These are phyloP conservation scores for Lizanozyma gosingica DNA, from an alignment of 1,139 yeast species.

Conservation along the genomic window DNA sequence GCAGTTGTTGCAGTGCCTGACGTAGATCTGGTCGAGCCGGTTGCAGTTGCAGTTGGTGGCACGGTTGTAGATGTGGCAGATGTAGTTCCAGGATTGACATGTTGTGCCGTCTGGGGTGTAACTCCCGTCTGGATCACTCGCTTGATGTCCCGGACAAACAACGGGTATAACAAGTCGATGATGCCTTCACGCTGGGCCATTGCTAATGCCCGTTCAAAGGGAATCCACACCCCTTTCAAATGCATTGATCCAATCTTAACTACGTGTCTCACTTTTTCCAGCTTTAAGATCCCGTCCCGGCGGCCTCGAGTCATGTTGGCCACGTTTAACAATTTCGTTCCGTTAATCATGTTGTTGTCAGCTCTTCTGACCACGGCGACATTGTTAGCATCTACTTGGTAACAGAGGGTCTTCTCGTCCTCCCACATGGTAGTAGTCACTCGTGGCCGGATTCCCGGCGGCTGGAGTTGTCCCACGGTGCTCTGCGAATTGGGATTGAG, in stretches of 20 bases:
- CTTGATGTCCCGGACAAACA: constrained; percentile 82
- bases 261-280: constrained; percentile 83
- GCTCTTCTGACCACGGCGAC: constrained; percentile 90
- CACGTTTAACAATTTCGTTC: constrained; percentile 84
- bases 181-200: constrained; percentile 89
- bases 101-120: constrained; percentile 19
- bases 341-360: constrained; percentile 89
- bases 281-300: constrained; percentile 86
- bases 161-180: constrained; percentile 76
- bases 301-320: constrained; percentile 96
- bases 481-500: constrained; percentile 15
- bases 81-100: constrained; percentile 8
- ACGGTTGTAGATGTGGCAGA: constrained; percentile 5
- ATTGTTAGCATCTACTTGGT: constrained; percentile 90
- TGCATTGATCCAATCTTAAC: constrained; percentile 97
- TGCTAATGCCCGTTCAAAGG: constrained; percentile 84
- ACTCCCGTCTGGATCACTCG: constrained; percentile 51
- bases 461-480: constrained; percentile 40
- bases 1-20: constrained; percentile 5
- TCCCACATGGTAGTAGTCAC: constrained; percentile 97
- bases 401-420: constrained; percentile 88
- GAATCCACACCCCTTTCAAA: constrained; percentile 96
- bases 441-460: constrained; percentile 61
- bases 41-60: constrained; percentile 5
- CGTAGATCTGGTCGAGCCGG: constrained; percentile 8